phyloP scores from a whole-genome alignment of 2,329 filamentous ascomycete species.

The Orbilia oligospora region DNA sequence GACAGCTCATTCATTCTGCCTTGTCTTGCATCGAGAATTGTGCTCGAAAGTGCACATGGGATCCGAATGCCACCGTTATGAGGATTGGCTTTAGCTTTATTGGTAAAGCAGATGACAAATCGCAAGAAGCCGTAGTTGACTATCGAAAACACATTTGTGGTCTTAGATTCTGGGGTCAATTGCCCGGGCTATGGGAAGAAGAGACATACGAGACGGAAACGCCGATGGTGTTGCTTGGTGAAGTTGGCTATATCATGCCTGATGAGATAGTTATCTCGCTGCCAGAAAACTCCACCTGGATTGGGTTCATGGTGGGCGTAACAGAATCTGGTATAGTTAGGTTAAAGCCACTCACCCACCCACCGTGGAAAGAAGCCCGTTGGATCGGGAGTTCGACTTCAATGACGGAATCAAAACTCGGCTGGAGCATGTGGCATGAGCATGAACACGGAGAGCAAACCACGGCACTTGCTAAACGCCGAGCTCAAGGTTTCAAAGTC shows the following conservation, averaged over 20 bases:
- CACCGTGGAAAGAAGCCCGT: conserved; percentile 56
- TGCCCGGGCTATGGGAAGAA: conserved; percentile 39
- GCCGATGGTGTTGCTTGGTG: conserved; percentile 36
- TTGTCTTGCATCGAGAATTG: conserved; percentile 56
- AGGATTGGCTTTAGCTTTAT: conserved; percentile 57
- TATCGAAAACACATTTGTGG: conserved; percentile 54
- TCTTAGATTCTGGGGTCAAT: conserved; percentile 52
- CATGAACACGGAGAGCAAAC: conserved; percentile 52
- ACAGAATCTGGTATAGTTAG: conserved; percentile 57
- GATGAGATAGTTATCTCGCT: conserved; percentile 42
- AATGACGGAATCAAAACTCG: conserved; percentile 46
- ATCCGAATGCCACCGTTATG: conserved; percentile 49
- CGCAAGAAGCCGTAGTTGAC: conserved; percentile 17
- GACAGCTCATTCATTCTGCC: conserved; percentile 51
- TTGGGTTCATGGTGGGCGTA: conserved; percentile 59
- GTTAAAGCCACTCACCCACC: conserved; percentile 54
- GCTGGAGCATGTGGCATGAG: conserved; percentile 49
- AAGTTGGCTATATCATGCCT: conserved; percentile 56
- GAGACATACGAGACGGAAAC: conserved; percentile 16
- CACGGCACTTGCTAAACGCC: conserved; percentile 45
- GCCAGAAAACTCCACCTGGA: conserved; percentile 47
- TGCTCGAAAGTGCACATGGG: conserved; percentile 54
- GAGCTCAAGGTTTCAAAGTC: conserved; percentile 57
- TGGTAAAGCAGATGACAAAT: conserved; percentile 46
- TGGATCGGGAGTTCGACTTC: conserved; percentile 49